Evolutionary conservation across 2,329 filamentous ascomycete genomes (phyloP), one percentile per base, ranked within the genome.

Genomic region (Beauveria scarabaeidicola): DNA sequence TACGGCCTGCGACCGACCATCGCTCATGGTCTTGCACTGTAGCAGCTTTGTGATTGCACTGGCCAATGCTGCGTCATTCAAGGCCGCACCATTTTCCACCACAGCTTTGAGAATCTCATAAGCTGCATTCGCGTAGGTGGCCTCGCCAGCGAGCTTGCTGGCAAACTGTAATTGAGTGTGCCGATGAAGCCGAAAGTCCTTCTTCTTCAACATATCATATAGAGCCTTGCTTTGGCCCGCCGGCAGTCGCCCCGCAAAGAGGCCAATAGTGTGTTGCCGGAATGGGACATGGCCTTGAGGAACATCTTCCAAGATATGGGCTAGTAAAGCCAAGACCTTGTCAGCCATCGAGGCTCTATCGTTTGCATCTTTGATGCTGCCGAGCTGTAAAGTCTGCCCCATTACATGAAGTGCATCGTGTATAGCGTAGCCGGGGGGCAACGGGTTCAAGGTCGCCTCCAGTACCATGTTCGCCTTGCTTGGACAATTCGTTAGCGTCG

Each of bases 21-120:
- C 65, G 69, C 10, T 64, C 3, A 25, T 9, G 3, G 58, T 59
- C 15, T 69, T 64, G 36, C 73, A 68, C 10, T 70, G 70, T n/a
- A 91, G 73, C 25, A 90, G 74, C 2, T 78, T 74, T 1, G 85
- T 84, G 69, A 84, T 86, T 9, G 82, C 75, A 64, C 81, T 83
- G 25, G 77, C 74, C 54, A 82, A 74, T 29, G 71, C 72, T 2
- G 72, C 73, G 11, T 71, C 71, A 59, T 82, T 81, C 60, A 82
- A 72, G 54, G 79, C 69, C n/a, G 77, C 69, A 0, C 72, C 69
- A 1, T 61, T 66, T 15, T 74, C 69, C 5, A 82, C 64, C 19
- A 73, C 65, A 3, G 52, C 54, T 23, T 65, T 65, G 6, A 74
- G 59, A n/a, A 84, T 73, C 4, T 75, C 69, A 47, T 80, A 73